Evolutionary conservation across 2,329 filamentous ascomycete species (phyloP).

Genomic region (Nigrospora osmanthi): DNA sequence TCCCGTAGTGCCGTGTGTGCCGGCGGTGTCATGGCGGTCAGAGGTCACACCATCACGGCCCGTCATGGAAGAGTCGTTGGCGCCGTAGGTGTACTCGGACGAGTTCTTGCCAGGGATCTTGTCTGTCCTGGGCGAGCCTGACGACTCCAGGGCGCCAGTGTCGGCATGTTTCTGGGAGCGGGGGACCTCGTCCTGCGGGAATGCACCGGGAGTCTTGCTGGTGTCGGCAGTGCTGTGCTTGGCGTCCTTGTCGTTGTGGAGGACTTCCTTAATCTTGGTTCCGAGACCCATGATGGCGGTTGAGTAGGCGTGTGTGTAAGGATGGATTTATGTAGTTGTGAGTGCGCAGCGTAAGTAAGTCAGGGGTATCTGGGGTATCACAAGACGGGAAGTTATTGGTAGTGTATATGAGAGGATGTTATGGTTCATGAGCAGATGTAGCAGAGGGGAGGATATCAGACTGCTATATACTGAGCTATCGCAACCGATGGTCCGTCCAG

Average conservation of each 20-base stretch:
- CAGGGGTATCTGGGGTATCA: too few species aligned
- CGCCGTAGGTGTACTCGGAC: constrained; percentile 3
- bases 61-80: neutral
- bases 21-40: neutral
- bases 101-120: constrained; percentile 1
- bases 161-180: constrained; percentile 7
- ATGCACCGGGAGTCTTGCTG: constrained; percentile 7
- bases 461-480: too few species aligned
- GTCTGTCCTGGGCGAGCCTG: neutral
- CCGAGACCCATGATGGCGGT: constrained; percentile 13
- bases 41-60: neutral
- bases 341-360: too few species aligned
- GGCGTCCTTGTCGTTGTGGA: constrained; percentile 9
- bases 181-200: constrained; percentile 8
- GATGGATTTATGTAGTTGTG: too few species aligned
- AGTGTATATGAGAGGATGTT: neutral
- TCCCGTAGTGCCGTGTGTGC: neutral
- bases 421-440: too few species aligned
- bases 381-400: neutral
- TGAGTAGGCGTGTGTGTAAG: neutral
- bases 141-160: neutral
- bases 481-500: too few species aligned
- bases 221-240: constrained; percentile 1
- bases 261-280: constrained; percentile 15
- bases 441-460: too few species aligned